phyloP scores from a whole-genome alignment of 2,329 filamentous ascomycete species.

The Talaromyces funiculosus region DNA sequence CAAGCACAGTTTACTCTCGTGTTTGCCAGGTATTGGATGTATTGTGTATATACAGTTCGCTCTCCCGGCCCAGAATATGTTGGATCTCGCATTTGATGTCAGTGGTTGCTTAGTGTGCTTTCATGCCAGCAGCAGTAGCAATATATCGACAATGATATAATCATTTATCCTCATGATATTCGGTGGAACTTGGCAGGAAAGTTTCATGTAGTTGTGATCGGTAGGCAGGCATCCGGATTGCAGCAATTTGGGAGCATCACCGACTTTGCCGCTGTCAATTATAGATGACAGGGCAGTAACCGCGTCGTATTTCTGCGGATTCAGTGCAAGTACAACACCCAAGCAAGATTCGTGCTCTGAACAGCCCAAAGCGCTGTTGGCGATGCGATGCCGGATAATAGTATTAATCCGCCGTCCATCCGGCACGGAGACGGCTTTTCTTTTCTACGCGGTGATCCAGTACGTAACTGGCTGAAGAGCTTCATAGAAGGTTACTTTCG shows the following conservation, averaged over 20 bases:
- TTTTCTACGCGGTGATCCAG: constrained; percentile 17
- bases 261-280: neutral
- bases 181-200: too few species aligned
- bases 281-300: neutral
- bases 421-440: constrained; percentile 15
- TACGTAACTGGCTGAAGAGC: constrained; percentile 1
- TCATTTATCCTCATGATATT: too few species aligned
- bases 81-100: neutral
- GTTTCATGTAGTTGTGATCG: too few species aligned
- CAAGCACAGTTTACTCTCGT: neutral
- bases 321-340: neutral
- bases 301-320: neutral
- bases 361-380: neutral
- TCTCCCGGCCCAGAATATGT: too few species aligned
- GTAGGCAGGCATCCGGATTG: neutral
- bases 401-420: constrained; percentile 11
- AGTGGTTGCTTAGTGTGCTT: neutral
- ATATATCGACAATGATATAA: neutral
- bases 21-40: neutral
- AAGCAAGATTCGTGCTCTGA: neutral
- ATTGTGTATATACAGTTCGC: neutral
- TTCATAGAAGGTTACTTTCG: neutral
- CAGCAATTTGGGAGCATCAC: neutral
- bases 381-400: constrained; percentile 5
- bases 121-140: neutral